Evolutionary conservation across 805 yeast species (phyloP).

Genomic region (Nakazawaea sp.): DNA sequence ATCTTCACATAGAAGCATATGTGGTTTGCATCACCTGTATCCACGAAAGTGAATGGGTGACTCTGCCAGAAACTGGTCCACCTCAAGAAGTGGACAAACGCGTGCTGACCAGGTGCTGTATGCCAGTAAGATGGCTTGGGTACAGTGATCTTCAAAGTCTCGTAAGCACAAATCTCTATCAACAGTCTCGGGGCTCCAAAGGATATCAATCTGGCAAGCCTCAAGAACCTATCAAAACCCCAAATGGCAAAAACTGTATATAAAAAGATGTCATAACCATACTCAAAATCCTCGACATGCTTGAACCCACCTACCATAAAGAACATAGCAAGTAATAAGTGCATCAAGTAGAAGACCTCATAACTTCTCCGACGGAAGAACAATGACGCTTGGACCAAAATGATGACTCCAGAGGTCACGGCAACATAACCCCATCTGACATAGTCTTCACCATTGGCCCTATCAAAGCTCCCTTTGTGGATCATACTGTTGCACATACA

Average conservation of each 20-base stretch:
- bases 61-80: conserved; percentile 37
- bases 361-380: conserved; percentile 34
- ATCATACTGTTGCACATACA: conserved; percentile 21
- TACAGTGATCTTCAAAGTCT: conserved; percentile 39
- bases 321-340: conserved; percentile 31
- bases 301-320: conserved; percentile 37
- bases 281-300: conserved; percentile 19
- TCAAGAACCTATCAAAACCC: conserved; percentile 26
- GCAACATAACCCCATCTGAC: conserved; percentile 21
- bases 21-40: conserved; percentile 10
- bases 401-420: conserved; percentile 24
- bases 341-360: conserved; percentile 32
- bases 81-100: conserved; percentile 31
- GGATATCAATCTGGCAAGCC: conserved; percentile 25
- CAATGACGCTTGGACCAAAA: conserved; percentile 34
- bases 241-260: conserved; percentile 21
- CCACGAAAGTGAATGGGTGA: conserved; percentile 36
- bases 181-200: conserved; percentile 33
- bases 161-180: conserved; percentile 33
- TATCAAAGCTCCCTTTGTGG: conserved; percentile 14
- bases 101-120: conserved; percentile 31
- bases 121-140: conserved; percentile 36
- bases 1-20: conserved; percentile 28
- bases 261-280: conserved; percentile 1
- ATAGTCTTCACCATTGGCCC: conserved; percentile 2